phyloP scores from a whole-genome alignment of 2,329 filamentous ascomycete genomes.

The Aureobasidium sp. region DNA sequence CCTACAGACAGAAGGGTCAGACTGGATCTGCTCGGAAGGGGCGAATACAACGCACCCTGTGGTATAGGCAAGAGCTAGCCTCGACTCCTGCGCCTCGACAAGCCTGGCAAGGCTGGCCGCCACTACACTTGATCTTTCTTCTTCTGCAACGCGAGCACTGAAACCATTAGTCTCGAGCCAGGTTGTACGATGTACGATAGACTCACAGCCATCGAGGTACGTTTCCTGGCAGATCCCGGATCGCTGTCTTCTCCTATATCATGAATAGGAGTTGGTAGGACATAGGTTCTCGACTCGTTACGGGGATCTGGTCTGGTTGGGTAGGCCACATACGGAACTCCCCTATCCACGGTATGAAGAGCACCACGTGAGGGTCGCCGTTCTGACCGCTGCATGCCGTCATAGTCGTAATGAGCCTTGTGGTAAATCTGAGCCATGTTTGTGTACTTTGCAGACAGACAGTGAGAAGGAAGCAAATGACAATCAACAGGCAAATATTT shows the following conservation, averaged over 20 bases:
- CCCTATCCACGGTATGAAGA: neutral
- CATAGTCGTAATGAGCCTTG: conserved; percentile 4
- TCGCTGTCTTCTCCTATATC: conserved; percentile 29
- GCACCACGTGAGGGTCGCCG: neutral
- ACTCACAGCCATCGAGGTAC: conserved; percentile 29
- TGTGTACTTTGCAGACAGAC: neutral
- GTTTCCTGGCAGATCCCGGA: conserved; percentile 19
- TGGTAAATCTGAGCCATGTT: conserved; percentile 5
- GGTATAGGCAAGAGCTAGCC: conserved; percentile 58
- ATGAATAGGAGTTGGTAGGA: conserved; percentile 20
- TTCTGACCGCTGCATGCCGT: conserved; percentile 5
- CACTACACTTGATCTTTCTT: conserved; percentile 90
- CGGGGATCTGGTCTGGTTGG: neutral
- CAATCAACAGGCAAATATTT: neutral
- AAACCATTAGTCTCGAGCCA: neutral
- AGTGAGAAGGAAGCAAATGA: neutral
- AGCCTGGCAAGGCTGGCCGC: conserved; percentile 75
- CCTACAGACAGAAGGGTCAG: neutral
- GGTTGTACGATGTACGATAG: conserved; percentile 47
- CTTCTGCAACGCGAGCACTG: conserved; percentile 86
- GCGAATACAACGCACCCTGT: conserved; percentile 51
- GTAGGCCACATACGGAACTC: conserved; percentile 1
- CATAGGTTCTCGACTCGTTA: conserved; percentile 13
- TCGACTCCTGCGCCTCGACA: conserved; percentile 66
- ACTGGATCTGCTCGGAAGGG: neutral